Percentiles rank a stretch among this genome's conserved stretches.
Conservation (phyloP, 164 flowering plant genomes). For the Aristolochia contorta region DNA sequence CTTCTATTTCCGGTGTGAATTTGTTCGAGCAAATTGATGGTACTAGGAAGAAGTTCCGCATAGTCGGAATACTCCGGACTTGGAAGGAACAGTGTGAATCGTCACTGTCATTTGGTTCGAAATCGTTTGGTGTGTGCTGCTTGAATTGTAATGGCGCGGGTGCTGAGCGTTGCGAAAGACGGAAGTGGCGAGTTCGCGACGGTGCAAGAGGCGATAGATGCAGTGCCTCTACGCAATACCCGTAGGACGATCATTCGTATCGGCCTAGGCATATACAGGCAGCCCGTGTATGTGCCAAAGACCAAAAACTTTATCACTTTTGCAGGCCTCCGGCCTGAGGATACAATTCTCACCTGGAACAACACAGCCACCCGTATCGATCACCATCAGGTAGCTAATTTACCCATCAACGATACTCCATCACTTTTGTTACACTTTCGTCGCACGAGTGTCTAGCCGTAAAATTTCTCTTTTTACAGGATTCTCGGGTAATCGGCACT, state of each 20-base stretch:
- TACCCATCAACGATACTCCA: not conserved
- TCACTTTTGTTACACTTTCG: not conserved
- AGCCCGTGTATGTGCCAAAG: slow-evolving; percentile 89
- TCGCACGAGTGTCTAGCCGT: too few relatives aligned
- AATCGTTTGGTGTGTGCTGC: too few relatives aligned
- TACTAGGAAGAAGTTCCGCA: too few relatives aligned
- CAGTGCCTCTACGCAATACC: slow-evolving; percentile 62
- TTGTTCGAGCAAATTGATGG: too few relatives aligned
- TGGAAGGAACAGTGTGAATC: too few relatives aligned
- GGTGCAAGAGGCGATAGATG: slow-evolving; percentile 83
- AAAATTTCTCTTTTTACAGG: slow-evolving; percentile 17
- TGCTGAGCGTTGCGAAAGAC: slow-evolving; percentile 56
- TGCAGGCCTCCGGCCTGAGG: slow-evolving; percentile 56
- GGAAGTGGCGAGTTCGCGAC: slow-evolving; percentile 57
- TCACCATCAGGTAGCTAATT: slow-evolving; percentile 64
- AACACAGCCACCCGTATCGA: slow-evolving; percentile 79
- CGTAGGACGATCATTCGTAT: slow-evolving; percentile 58
- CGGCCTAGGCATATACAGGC: slow-evolving; percentile 65
- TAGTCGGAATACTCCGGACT: too few relatives aligned
- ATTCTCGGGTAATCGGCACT: slow-evolving; percentile 68
- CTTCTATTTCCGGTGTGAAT: too few relatives aligned
- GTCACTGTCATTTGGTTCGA: too few relatives aligned
- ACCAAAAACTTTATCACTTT: slow-evolving; percentile 82
- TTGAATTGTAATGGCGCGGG: slow-evolving; percentile 7
- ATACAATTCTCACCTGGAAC: slow-evolving; percentile 72